A percentile compares a stretch with the other conserved stretches of the same genome.
These are phyloP conservation scores for Phytopythium cucurbitacearum DNA, from an alignment of 352 stramenopile genomes.

Conservation along the genomic window DNA sequence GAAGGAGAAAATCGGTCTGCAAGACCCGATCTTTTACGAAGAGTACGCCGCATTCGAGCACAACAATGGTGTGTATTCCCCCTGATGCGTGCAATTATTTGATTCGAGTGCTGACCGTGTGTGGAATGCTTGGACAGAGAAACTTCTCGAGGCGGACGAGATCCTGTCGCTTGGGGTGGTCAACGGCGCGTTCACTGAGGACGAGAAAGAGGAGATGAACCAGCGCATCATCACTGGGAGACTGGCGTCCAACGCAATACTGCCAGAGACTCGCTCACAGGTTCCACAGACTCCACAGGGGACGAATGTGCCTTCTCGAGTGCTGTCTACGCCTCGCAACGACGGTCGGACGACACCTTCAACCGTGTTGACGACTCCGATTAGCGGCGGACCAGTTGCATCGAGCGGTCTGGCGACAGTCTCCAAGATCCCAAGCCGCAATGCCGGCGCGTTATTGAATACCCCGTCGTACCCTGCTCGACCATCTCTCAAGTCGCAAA, in stretches of 20 bases:
- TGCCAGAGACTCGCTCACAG: not conserved
- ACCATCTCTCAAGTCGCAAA: slow-evolving; percentile 37
- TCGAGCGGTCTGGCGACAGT: slow-evolving; percentile 34
- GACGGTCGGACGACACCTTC: not conserved
- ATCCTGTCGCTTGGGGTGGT: slow-evolving; percentile 47
- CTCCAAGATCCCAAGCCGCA: slow-evolving; percentile 26
- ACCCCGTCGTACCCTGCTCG: slow-evolving; percentile 41
- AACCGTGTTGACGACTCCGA: slow-evolving; percentile 5
- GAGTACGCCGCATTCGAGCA: slow-evolving; percentile 66
- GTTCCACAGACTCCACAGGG: not conserved
- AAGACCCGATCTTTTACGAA: slow-evolving; percentile 47
- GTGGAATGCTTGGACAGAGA: slow-evolving; percentile 15
- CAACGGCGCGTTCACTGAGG: slow-evolving; percentile 29
- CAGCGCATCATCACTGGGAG: slow-evolving; percentile 28
- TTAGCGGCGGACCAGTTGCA: not conserved
- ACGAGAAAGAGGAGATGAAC: slow-evolving; percentile 35
- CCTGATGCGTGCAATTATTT: too few relatives aligned
- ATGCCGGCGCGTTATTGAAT: slow-evolving; percentile 26
- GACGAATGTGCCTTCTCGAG: not conserved
- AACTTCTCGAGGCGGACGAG: slow-evolving; percentile 45
- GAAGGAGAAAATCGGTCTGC: slow-evolving; percentile 43
- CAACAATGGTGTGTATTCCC: slow-evolving; percentile 16
- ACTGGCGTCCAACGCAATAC: slow-evolving; percentile 5
- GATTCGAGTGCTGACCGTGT: not conserved
- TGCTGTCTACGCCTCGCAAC: not conserved